Evolutionary conservation across 331 rosid species (phyloP), one percentile per base, ranked within the genome.

Genomic region (Acacia concinna): DNA sequence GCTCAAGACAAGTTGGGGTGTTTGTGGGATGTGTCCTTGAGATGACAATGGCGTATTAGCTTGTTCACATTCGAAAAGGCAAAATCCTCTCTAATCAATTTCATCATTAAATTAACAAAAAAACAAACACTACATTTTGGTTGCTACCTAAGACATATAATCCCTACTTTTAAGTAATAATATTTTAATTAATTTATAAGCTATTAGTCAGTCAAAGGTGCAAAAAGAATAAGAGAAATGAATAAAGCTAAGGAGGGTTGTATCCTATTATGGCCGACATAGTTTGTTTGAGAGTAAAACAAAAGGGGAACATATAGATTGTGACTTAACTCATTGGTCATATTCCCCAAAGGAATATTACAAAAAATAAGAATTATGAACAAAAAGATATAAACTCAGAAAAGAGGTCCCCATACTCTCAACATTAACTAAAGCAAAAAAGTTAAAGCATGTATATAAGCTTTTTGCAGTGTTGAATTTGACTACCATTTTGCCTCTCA

Each of bases 191-290:
- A 27, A 37, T 68, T 20, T n/a, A 37, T 18, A 4, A 37, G 23
- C 15, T 32, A 35, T 28, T 28, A 63, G 83, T 66, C 44, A n/a
- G 86, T 85, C 91, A 82, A 87, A 81, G 87, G 82, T 41, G 43
- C 56, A 69, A 41, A 51, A 18, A 25, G 25, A 38, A 37, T 25
- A 69, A 69, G 51, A n/a, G n/a, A 74, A 77, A 77, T 83, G 25
- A 74, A 76, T 69, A 88, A 86, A 80, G 86, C 30, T 73, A 59
- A 78, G 80, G 59, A 70, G 77, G 25, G 75, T 40, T 70, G 74
- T 70, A 43, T 78, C 71, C 72, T 76, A n/a, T 67, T 56, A 81
- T 89, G 91, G 95, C 95, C 93, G 93, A 92, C 97, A 92, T 6
- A 20, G 65, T 76, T 81, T 85, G 95, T 85, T 78, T 83, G 88